These are phyloP conservation scores for Saprolegnia diclina DNA, from an alignment of 352 stramenopile genomes.

Conservation along the genomic window DNA sequence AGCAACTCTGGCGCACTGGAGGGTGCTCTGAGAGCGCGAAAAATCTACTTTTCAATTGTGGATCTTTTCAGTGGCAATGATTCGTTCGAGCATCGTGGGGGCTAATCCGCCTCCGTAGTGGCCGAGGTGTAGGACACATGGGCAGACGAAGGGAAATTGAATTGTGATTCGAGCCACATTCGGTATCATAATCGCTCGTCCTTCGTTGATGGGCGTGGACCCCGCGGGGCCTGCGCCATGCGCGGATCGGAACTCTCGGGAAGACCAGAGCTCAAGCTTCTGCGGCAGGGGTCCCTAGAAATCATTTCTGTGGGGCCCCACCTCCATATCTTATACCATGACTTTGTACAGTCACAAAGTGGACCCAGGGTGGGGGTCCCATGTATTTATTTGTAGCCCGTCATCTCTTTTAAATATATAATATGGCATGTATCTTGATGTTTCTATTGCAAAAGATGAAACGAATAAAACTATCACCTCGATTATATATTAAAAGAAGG, in stretches of 20 bases:
- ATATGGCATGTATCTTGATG: neutral
- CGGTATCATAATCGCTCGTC: neutral
- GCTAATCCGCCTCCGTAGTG: neutral
- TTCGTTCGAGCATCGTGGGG: neutral
- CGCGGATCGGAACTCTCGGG: conserved; percentile 5
- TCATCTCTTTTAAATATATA: neutral
- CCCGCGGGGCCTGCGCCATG: neutral
- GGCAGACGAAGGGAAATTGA: conserved; percentile 2
- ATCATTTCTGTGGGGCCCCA: neutral
- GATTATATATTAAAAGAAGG: neutral
- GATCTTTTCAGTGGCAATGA: neutral
- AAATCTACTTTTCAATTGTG: no score
- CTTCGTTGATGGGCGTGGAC: neutral
- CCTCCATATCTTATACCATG: neutral
- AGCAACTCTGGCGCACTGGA: no score
- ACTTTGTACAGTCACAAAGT: neutral
- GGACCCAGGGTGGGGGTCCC: neutral
- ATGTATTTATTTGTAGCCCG: conserved; percentile 6
- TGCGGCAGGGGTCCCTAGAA: neutral
- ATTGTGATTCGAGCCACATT: neutral
- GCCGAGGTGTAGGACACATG: conserved; percentile 10
- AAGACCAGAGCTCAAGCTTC: conserved; percentile 2
- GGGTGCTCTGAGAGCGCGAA: no score
- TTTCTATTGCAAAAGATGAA: neutral
- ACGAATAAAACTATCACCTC: neutral